phyloP scores from a whole-genome alignment of 176 grass and related monocot genomes.

The Musa beccarii region DNA sequence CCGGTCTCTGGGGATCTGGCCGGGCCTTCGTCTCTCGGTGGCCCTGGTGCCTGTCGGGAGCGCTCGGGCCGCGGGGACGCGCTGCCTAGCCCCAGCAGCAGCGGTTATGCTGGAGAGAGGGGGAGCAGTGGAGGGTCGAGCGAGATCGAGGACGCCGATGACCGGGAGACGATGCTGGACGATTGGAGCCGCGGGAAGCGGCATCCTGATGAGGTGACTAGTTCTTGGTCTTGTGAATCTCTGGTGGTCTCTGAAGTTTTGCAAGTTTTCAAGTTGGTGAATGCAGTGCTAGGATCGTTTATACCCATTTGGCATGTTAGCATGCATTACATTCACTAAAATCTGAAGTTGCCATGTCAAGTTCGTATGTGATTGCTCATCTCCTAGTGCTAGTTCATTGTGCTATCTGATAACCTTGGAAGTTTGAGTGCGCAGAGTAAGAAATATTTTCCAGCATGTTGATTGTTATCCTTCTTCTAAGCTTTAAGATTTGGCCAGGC shows the following conservation, averaged over 20 bases:
- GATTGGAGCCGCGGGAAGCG: constrained; percentile 62
- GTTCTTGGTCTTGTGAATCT: neutral
- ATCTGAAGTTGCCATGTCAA: neutral
- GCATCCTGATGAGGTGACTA: constrained; percentile 58
- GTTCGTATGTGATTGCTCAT: neutral
- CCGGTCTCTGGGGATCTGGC: constrained; percentile 31
- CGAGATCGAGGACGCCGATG: constrained; percentile 34
- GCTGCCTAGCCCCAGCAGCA: constrained; percentile 76
- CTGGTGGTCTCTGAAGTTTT: neutral
- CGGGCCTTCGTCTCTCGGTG: neutral
- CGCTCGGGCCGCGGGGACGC: constrained; percentile 25
- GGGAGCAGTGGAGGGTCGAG: constrained; percentile 78
- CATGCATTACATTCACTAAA: neutral
- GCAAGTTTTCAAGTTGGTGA: neutral
- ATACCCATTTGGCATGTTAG: neutral
- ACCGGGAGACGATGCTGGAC: constrained; percentile 14
- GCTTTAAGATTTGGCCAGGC: neutral
- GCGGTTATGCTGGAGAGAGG: constrained; percentile 79
- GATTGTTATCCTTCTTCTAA: neutral
- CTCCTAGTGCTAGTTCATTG: neutral
- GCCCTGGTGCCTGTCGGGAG: constrained; percentile 30
- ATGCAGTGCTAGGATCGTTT: neutral
- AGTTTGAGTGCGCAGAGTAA: too few species aligned
- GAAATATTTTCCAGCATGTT: neutral
- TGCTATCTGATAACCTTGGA: too few species aligned